phyloP scores from a whole-genome alignment of 2,329 filamentous ascomycete genomes.

The Colletotrichum scovillei region DNA sequence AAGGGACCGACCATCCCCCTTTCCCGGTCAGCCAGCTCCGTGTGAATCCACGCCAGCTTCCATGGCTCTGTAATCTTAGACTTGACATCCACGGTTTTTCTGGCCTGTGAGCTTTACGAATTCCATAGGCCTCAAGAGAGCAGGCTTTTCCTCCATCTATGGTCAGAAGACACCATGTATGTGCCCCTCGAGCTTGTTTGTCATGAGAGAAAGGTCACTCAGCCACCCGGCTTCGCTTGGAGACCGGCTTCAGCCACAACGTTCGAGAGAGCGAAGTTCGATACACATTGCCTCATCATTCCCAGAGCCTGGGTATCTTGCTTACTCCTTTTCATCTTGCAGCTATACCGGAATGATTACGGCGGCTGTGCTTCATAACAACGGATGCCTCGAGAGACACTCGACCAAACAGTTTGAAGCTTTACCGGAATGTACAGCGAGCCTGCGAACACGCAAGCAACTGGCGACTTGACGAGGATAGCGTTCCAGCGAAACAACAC shows the following conservation, averaged over 20 bases:
- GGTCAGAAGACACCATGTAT: neutral
- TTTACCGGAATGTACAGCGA: no score
- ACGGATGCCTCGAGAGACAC: neutral
- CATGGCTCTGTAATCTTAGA: no score
- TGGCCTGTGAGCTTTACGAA: neutral
- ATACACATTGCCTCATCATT: neutral
- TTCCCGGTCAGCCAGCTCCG: no score
- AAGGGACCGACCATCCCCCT: no score
- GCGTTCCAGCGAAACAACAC: no score
- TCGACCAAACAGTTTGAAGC: neutral
- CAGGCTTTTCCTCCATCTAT: neutral
- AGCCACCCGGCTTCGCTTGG: neutral
- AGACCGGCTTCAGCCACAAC: neutral
- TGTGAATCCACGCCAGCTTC: no score
- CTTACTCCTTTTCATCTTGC: neutral
- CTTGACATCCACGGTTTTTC: no score
- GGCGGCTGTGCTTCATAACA: neutral
- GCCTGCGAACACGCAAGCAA: no score
- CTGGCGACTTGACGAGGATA: no score
- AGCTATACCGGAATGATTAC: neutral
- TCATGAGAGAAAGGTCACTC: neutral
- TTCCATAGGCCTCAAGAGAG: neutral
- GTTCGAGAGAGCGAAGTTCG: neutral
- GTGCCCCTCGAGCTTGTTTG: neutral
- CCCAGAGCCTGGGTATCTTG: neutral